Percentiles rank a stretch among this genome's conserved stretches.
Conservation (phyloP, 2,329 filamentous ascomycete species). For the Cordyceps militaris region DNA sequence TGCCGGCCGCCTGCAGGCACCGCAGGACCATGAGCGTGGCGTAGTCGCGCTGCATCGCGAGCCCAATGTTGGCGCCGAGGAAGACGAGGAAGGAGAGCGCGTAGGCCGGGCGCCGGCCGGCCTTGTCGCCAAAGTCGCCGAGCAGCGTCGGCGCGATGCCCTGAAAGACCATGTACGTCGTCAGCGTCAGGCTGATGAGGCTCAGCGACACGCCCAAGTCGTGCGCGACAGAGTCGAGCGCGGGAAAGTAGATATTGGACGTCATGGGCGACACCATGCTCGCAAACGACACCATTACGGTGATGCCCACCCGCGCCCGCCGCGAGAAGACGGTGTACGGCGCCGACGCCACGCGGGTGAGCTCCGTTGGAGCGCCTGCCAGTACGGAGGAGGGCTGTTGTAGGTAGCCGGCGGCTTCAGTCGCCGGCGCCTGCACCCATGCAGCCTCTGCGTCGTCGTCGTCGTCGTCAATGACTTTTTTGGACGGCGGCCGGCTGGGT, state of each 20-base stretch:
- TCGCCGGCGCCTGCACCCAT: neutral
- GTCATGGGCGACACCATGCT: slow-evolving; percentile 52
- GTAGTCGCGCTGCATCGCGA: slow-evolving; percentile 52
- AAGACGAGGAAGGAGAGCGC: slow-evolving; percentile 52
- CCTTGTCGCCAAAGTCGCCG: slow-evolving; percentile 54
- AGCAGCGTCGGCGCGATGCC: slow-evolving; percentile 54
- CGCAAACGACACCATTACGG: slow-evolving; percentile 44
- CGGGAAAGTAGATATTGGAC: slow-evolving; percentile 50
- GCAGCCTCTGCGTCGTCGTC: neutral
- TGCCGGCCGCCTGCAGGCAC: slow-evolving; percentile 56
- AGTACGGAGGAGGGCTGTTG: neutral
- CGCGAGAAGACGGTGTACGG: slow-evolving; percentile 30
- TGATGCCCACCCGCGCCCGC: slow-evolving; percentile 36
- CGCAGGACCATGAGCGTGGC: slow-evolving; percentile 53
- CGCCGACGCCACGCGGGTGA: slow-evolving; percentile 18
- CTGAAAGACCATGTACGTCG: slow-evolving; percentile 59
- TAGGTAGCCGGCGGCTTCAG: neutral
- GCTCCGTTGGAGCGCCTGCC: slow-evolving; percentile 12
- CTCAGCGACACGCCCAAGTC: slow-evolving; percentile 32
- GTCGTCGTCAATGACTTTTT: neutral
- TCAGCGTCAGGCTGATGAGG: slow-evolving; percentile 44
- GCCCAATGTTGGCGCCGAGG: slow-evolving; percentile 50
- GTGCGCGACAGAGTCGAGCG: slow-evolving; percentile 31
- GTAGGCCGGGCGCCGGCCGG: slow-evolving; percentile 55
- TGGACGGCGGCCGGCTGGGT: neutral